phyloP scores from a whole-genome alignment of 768 basidiomycete species.

The Trichaptum fuscoviolaceum region DNA sequence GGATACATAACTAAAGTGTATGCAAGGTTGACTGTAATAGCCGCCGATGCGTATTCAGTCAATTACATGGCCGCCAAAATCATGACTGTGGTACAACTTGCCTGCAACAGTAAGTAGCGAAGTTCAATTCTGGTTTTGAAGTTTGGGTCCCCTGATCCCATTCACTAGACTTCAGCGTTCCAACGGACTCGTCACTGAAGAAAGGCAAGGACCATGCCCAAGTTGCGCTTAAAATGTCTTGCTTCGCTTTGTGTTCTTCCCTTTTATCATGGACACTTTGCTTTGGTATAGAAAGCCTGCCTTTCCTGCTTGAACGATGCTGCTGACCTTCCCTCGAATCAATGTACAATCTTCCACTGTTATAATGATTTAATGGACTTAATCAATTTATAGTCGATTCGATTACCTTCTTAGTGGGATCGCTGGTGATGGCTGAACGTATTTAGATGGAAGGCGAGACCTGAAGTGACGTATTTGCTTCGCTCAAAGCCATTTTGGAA shows the following conservation, averaged over 20 bases:
- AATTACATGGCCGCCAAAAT: slow-evolving; percentile 21
- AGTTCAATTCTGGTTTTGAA: neutral
- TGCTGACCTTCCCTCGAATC: neutral
- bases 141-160: neutral
- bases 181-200: neutral
- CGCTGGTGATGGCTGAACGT: neutral
- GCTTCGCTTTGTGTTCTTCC: neutral
- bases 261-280: neutral
- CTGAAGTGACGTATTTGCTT: neutral
- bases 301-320: neutral
- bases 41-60: slow-evolving; percentile 35
- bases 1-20: neutral
- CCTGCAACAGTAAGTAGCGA: slow-evolving; percentile 27
- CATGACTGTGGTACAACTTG: slow-evolving; percentile 38
- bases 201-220: neutral
- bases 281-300: neutral
- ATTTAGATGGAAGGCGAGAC: neutral
- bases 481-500: neutral
- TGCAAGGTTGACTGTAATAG: slow-evolving; percentile 45
- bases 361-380: neutral
- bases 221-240: neutral
- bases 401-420: neutral
- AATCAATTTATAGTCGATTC: neutral
- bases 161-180: neutral
- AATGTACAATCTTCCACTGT: neutral